Percentiles rank a stretch among this genome's conserved stretches.
phyloP scores from a whole-genome alignment of 2,329 filamentous ascomycete genomes.

The Colletotrichum tropicicola region DNA sequence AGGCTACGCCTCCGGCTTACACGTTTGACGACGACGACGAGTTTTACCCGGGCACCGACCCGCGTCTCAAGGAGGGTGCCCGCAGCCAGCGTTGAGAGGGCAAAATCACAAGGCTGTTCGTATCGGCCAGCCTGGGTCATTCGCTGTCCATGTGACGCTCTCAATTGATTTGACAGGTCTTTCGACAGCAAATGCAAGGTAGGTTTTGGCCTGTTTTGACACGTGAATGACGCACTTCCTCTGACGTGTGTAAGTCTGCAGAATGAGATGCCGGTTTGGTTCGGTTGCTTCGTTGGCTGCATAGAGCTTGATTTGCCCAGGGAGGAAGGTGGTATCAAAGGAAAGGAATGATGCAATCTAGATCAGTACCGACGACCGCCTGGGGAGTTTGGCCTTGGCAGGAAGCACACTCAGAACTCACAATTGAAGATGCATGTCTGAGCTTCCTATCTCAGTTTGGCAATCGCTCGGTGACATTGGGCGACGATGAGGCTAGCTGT shows the following conservation, averaged over 20 bases:
- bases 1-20: constrained; percentile 12
- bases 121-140: no score
- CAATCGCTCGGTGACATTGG: no score
- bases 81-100: background rate
- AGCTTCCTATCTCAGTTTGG: background rate
- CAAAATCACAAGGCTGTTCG: no score
- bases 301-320: background rate
- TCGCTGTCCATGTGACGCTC: no score
- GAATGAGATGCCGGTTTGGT: background rate
- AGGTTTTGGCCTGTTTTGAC: no score
- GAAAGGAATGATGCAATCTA: background rate
- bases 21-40: constrained; percentile 19
- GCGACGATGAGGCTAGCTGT: background rate
- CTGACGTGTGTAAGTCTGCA: no score
- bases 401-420: background rate
- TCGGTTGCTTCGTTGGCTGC: background rate
- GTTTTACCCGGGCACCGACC: constrained; percentile 10
- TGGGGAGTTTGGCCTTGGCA: background rate
- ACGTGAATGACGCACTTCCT: no score
- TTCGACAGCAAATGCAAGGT: no score
- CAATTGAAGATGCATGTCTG: background rate
- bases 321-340: background rate
- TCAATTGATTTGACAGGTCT: no score
- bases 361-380: background rate
- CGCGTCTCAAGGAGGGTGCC: background rate